phyloP scores from a whole-genome alignment of 768 basidiomycete genomes.

The Termitomyces sp. region DNA sequence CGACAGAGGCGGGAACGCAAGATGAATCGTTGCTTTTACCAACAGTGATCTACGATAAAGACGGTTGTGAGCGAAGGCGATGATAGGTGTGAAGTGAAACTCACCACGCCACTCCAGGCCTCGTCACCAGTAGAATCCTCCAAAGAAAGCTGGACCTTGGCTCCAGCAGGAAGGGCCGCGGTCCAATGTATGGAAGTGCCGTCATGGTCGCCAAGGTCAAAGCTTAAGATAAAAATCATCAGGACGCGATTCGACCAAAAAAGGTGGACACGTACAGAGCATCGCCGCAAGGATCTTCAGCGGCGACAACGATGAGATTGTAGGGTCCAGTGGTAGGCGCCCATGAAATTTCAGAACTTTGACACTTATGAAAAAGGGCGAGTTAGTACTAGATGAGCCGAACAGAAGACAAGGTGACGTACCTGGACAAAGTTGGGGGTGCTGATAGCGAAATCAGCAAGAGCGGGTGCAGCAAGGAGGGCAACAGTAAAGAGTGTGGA shows the following conservation, averaged over 20 bases:
- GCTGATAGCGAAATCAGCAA: slow-evolving; percentile 48
- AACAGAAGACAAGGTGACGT: slow-evolving; percentile 8
- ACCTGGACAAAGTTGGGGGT: slow-evolving; percentile 54
- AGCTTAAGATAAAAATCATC: slow-evolving; percentile 27
- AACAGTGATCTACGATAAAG: slow-evolving; percentile 31
- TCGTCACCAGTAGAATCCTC: slow-evolving; percentile 49
- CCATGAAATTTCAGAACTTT: slow-evolving; percentile 48
- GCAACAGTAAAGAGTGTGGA: slow-evolving; percentile 71
- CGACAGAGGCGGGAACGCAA: slow-evolving; percentile 23
- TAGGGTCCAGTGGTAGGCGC: slow-evolving; percentile 39
- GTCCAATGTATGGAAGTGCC: slow-evolving; percentile 39
- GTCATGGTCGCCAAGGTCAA: slow-evolving; percentile 54
- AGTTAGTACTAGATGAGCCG: neutral
- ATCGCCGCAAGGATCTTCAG: slow-evolving; percentile 51
- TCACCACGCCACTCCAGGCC: slow-evolving; percentile 60
- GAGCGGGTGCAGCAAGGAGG: slow-evolving; percentile 55
- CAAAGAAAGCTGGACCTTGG: slow-evolving; percentile 44
- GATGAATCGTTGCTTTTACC: slow-evolving; percentile 29
- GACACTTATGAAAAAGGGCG: slow-evolving; percentile 39
- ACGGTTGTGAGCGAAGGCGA: neutral
- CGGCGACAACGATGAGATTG: slow-evolving; percentile 50
- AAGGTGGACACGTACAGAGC: slow-evolving; percentile 41
- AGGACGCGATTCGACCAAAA: neutral
- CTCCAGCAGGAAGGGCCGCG: slow-evolving; percentile 40
- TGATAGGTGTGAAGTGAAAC: slow-evolving; percentile 18